Evolutionary conservation across 345 rosid species (phyloP).

Genomic region (Arabidopsis thaliana): TAIR10.1 NC_003070.9:19160001-19160500

Average conservation of each 20-base stretch:
- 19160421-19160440: slow-evolving; percentile 76
- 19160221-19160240: too few species aligned
- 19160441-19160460: slow-evolving; percentile 81
- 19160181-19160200: too few species aligned
- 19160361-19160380: too few species aligned
- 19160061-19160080: slow-evolving; percentile 51
- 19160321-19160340: neutral
- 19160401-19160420: slow-evolving; percentile 80
- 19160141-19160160: neutral
- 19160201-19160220: too few species aligned
- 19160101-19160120: too few species aligned
- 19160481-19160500: slow-evolving; percentile 69
- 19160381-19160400: neutral
- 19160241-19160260: too few species aligned
- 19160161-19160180: too few species aligned
- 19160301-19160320: too few species aligned
- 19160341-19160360: neutral
- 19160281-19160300: too few species aligned
- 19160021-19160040: slow-evolving; percentile 85
- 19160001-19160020: slow-evolving; percentile 81
- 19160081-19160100: too few species aligned
- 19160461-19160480: slow-evolving; percentile 94
- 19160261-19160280: too few species aligned
- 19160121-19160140: too few species aligned
- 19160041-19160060: slow-evolving; percentile 99